Evolutionary conservation across 345 rosid genomes (phyloP).

Genomic region (Eucalyptus guilfoylei): DNA sequence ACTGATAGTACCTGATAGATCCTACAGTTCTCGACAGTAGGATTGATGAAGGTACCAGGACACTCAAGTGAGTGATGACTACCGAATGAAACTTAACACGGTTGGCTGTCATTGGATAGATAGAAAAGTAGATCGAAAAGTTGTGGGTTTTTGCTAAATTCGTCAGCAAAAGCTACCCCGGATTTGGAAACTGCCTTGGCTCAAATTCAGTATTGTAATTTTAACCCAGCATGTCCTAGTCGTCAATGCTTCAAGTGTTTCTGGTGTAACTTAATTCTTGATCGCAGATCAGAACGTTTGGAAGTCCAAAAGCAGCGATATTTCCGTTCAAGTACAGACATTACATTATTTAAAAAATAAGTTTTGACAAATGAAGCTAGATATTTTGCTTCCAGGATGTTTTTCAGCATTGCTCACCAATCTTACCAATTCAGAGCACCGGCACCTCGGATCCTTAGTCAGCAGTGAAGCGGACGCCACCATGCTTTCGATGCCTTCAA

Average conservation of each 20-base stretch:
- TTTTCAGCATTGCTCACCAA: conserved; percentile 32
- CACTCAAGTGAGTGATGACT: not conserved
- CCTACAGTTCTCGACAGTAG: not conserved
- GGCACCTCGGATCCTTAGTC: conserved; percentile 17
- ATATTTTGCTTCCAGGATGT: not conserved
- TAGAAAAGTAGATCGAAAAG: not conserved
- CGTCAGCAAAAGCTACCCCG: not conserved
- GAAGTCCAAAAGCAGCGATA: not conserved
- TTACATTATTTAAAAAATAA: not conserved
- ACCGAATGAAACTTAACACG: not conserved
- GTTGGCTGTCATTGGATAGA: not conserved
- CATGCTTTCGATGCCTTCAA: conserved; percentile 51
- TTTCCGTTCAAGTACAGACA: not conserved
- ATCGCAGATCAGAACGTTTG: not conserved
- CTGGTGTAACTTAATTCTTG: not conserved
- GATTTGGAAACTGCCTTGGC: not conserved
- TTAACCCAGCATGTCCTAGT: not conserved
- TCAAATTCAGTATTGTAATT: not conserved
- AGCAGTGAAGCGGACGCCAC: conserved; percentile 48
- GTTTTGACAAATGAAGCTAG: not conserved
- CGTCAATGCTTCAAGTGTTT: not conserved
- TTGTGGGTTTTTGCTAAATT: not conserved
- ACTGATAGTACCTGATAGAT: not conserved
- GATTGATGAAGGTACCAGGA: not conserved
- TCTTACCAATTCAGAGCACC: conserved; percentile 37